Percentiles rank a stretch among this genome's conserved stretches.
Evolutionary conservation across 495 filamentous ascomycete species (phyloP).

Genomic region (Cenococcum geophilum): DNA sequence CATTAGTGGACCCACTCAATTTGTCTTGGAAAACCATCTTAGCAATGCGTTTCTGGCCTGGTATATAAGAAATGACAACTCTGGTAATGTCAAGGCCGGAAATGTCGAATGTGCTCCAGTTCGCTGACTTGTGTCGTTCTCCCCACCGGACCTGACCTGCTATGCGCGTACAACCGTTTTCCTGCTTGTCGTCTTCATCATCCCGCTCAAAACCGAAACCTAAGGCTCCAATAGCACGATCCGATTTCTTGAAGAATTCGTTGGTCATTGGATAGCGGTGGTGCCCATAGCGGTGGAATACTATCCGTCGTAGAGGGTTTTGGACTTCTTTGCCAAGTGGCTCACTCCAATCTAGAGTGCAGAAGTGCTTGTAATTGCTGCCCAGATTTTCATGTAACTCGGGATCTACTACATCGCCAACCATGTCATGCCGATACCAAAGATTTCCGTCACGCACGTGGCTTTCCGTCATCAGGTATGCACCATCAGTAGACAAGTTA

Average conservation of each 20-base stretch:
- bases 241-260: no score
- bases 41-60: conserved; percentile 24
- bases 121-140: background rate
- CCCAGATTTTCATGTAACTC: conserved; percentile 18
- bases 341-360: conserved; percentile 27
- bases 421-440: conserved; percentile 30
- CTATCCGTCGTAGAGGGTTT: no score
- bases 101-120: conserved; percentile 18
- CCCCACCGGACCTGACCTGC: background rate
- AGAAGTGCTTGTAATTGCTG: conserved; percentile 29
- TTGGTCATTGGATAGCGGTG: no score
- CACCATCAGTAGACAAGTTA: conserved; percentile 26
- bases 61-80: conserved; percentile 24
- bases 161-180: no score
- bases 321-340: background rate
- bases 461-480: conserved; percentile 19
- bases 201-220: no score
- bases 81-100: conserved; percentile 26
- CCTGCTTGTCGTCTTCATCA: no score
- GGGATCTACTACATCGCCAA: conserved; percentile 17
- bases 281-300: no score
- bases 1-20: conserved; percentile 13
- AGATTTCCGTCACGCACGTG: conserved; percentile 11
- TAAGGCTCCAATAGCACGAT: no score
- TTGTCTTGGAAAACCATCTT: conserved; percentile 25